phyloP scores from a whole-genome alignment of 148 eudicot species.

The Fagopyrum tataricum region DNA sequence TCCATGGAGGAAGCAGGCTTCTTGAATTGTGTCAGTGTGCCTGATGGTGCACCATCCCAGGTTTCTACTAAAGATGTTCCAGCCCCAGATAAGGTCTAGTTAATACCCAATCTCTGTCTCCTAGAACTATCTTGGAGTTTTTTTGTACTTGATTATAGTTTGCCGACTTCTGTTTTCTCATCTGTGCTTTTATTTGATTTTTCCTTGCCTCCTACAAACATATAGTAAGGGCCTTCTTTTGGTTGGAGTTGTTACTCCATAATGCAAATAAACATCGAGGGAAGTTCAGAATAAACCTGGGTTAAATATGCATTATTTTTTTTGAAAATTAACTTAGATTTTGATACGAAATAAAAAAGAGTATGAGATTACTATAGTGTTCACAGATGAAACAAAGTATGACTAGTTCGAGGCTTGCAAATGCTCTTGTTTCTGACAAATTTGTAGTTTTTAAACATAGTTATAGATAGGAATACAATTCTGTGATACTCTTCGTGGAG shows the following conservation, averaged over 20 bases:
- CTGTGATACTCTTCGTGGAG: background rate
- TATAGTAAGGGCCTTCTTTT: background rate
- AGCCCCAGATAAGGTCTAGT: conserved; percentile 53
- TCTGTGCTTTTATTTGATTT: background rate
- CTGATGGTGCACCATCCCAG: conserved; percentile 88
- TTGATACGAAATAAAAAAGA: background rate
- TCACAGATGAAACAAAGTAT: background rate
- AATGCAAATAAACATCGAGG: background rate
- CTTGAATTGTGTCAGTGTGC: conserved; percentile 87
- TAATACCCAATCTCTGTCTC: background rate
- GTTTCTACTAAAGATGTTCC: conserved; percentile 73
- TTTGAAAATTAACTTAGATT: background rate
- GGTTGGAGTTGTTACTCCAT: background rate
- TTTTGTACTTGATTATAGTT: conserved; percentile 2
- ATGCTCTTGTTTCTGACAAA: background rate
- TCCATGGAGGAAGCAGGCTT: conserved; percentile 99
- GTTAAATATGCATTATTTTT: background rate
- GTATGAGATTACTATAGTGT: background rate
- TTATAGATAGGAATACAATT: background rate
- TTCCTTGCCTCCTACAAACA: background rate
- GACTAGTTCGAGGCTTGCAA: background rate
- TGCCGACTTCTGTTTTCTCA: background rate
- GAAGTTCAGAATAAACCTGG: background rate
- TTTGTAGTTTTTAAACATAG: background rate
- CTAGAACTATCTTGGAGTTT: background rate